phyloP scores from a whole-genome alignment of 2,329 filamentous ascomycete genomes.

The Furcasterigmium sp. region DNA sequence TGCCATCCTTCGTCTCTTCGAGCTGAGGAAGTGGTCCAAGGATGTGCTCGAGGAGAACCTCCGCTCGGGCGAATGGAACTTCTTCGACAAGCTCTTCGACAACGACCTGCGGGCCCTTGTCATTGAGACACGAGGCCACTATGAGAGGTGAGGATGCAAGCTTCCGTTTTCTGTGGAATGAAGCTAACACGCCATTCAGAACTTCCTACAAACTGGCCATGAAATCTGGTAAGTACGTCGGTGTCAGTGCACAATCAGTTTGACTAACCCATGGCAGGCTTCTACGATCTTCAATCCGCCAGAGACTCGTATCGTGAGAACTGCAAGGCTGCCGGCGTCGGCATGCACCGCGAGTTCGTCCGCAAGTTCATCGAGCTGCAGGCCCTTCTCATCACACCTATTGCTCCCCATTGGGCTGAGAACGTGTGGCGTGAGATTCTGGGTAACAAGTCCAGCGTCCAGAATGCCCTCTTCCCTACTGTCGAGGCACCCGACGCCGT shows the following conservation, averaged over 20 bases:
- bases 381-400: constrained; percentile 72
- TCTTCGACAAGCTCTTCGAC: constrained; percentile 85
- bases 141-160: not conserved
- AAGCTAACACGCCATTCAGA: not conserved
- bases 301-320: constrained; percentile 86
- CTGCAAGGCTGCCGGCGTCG: constrained; percentile 61
- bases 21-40: constrained; percentile 66
- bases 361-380: constrained; percentile 82
- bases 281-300: constrained; percentile 57
- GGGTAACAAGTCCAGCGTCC: constrained; percentile 68
- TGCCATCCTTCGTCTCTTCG: constrained; percentile 79
- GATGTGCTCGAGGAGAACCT: constrained; percentile 69
- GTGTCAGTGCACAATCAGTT: not conserved
- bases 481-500: constrained; percentile 60
- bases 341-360: constrained; percentile 81
- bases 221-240: constrained; percentile 70
- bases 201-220: constrained; percentile 62
- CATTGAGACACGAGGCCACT: constrained; percentile 51
- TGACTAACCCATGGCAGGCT: constrained; percentile 19
- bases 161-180: not conserved
- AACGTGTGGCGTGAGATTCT: constrained; percentile 92
- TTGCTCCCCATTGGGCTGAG: constrained; percentile 91
- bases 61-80: constrained; percentile 70
- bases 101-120: constrained; percentile 88
- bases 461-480: constrained; percentile 71